Base-by-base conservation (phyloP, 1,139 yeast genomes). In the Debaryomyces psychrophilus region DNA sequence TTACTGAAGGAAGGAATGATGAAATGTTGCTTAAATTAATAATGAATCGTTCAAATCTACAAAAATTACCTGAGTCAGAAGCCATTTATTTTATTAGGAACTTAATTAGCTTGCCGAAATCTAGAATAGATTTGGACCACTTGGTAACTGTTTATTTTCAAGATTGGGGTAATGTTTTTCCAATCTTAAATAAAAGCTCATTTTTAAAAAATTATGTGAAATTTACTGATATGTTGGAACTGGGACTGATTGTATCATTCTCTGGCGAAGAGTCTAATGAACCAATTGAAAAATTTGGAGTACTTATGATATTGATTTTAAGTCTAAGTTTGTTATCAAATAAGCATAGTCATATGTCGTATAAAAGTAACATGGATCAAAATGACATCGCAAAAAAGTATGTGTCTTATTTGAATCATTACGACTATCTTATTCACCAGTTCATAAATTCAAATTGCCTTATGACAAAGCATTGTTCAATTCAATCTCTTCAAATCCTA, bases 111-210 rank as follows among this genome's bases (percentile, higher is more conserved):
- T 63, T 83, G 4, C 89, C 90, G 1, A 61, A 44, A 2, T 66
- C 83, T 15, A 73, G 82, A 47, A 59, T 79, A 39, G 83, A 82
- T 50, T 60, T 82, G 51, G 87, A 84, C 55, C 79, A 79, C 26
- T 67, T 82, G 33, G 71, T 81, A 34, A 77, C 84, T 0, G 63
- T 78, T 1, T 90, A 80, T 61, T 90, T 89, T 66, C 85, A 83
- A 52, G 87, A 86, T 50, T 90, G 97, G 96, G 86, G 89, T 29
- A 75, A 78, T 37, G 67, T 81, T 12, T 72, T 85, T 36, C 95
- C 96, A 0, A 73, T 88, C 8, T 61, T 90, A 44, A 88, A 87
- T 61, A 82, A 83, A 56, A 78, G 79, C 41, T 73, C 80, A 4
- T 89, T 89, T 57, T 69, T 85, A 58, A 69, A 72, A 27, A 80